phyloP scores from a whole-genome alignment of 441 rosid genomes.

The Aquilaria agallochum region DNA sequence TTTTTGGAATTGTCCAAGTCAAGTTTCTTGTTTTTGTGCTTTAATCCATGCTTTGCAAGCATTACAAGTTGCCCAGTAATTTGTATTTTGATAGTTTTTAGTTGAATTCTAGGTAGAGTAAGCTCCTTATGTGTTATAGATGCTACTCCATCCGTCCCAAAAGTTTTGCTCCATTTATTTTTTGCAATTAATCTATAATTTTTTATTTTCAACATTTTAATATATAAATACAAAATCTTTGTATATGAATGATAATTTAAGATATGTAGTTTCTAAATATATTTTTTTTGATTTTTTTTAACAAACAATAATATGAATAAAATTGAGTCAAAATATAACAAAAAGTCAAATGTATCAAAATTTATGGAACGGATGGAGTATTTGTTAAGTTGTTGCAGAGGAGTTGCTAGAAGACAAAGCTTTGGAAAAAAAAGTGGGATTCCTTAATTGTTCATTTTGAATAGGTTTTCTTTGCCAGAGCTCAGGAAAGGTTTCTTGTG shows the following conservation, averaged over 20 bases:
- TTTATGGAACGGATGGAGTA: too few relatives aligned
- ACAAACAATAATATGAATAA: too few relatives aligned
- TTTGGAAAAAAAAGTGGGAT: neutral
- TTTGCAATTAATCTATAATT: too few relatives aligned
- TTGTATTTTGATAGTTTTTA: neutral
- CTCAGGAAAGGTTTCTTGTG: too few relatives aligned
- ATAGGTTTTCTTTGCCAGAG: neutral
- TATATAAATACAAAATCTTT: too few relatives aligned
- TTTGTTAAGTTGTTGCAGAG: neutral
- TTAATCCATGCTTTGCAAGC: slow-evolving; percentile 9
- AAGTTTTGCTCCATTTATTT: too few relatives aligned
- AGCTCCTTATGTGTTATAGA: neutral
- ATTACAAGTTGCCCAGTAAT: neutral
- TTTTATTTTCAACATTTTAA: too few relatives aligned
- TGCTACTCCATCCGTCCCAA: neutral
- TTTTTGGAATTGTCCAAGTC: neutral
- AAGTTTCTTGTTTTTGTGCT: neutral
- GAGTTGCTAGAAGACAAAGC: neutral
- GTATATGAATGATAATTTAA: too few relatives aligned
- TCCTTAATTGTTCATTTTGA: neutral
- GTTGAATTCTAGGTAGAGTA: neutral
- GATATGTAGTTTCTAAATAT: too few relatives aligned
- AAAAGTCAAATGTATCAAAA: too few relatives aligned
- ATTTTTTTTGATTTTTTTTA: too few relatives aligned
- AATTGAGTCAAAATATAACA: too few relatives aligned